phyloP scores from a whole-genome alignment of 2,329 filamentous ascomycete species.

The Fusarium setosum region DNA sequence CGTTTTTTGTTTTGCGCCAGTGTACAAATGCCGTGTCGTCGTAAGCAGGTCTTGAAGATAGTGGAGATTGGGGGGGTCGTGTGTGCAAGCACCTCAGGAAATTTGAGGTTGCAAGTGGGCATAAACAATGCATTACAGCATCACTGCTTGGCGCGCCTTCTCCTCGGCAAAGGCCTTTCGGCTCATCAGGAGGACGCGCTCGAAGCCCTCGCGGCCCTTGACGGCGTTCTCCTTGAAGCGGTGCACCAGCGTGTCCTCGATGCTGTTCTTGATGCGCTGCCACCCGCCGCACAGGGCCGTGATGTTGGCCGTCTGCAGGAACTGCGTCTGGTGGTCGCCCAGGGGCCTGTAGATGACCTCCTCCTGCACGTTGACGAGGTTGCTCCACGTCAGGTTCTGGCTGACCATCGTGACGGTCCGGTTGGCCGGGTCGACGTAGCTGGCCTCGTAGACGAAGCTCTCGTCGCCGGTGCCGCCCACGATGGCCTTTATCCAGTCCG shows the following conservation, averaged over 20 bases:
- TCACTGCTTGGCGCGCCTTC: constrained; percentile 64
- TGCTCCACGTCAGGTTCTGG: constrained; percentile 92
- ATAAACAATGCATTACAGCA: constrained; percentile 32
- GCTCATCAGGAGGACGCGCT: constrained; percentile 94
- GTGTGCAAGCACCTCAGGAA: constrained; percentile 17
- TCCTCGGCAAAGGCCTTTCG: constrained; percentile 92
- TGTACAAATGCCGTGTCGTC: constrained; percentile 40
- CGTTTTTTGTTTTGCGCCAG: constrained; percentile 34
- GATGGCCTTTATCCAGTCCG: constrained; percentile 83
- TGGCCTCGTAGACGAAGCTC: constrained; percentile 93
- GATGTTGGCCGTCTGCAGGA: constrained; percentile 90
- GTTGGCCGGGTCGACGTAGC: constrained; percentile 85
- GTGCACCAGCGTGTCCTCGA: constrained; percentile 91
- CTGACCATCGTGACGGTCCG: constrained; percentile 97
- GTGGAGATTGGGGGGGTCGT: constrained; percentile 42
- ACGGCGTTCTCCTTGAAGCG: constrained; percentile 92
- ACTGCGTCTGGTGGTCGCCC: constrained; percentile 73
- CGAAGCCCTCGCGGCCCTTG: constrained; percentile 93
- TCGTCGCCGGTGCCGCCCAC: constrained; percentile 80
- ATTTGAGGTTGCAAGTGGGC: constrained; percentile 12
- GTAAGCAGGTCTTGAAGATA: constrained; percentile 31
- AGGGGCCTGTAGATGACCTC: constrained; percentile 86
- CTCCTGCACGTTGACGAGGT: constrained; percentile 91
- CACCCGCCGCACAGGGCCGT: constrained; percentile 95
- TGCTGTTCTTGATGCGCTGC: constrained; percentile 96